A percentile compares a stretch with the other conserved stretches of the same genome.
Conservation (phyloP, 2,329 filamentous ascomycete genomes). For the Phialophora chinensis region DNA sequence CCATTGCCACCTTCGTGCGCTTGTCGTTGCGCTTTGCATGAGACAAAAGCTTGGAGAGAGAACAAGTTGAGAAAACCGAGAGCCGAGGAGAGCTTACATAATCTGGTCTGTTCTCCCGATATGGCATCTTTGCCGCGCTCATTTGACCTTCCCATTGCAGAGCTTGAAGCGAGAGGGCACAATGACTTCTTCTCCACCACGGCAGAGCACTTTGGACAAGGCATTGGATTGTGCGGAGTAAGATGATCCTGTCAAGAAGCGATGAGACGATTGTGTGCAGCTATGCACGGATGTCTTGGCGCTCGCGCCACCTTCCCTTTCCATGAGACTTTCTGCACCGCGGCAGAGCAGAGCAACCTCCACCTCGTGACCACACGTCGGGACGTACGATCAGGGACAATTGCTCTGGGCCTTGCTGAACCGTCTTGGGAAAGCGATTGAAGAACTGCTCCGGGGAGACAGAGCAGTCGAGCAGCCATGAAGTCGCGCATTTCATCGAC, state of each 20-base stretch:
- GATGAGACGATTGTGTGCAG: too few species aligned
- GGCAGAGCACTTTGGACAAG: neutral
- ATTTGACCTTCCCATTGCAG: neutral
- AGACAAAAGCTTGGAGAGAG: neutral
- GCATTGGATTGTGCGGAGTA: too few species aligned
- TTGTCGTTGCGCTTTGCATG: neutral
- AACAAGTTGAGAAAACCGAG: neutral
- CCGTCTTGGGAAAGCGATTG: neutral
- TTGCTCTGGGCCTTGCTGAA: neutral
- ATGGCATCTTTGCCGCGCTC: constrained; percentile 10
- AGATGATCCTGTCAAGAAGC: too few species aligned
- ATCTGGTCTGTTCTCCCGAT: neutral
- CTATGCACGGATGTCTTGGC: too few species aligned
- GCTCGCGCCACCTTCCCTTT: too few species aligned
- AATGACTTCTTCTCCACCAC: neutral
- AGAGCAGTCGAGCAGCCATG: neutral
- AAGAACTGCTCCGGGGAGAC: neutral
- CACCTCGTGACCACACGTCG: neutral
- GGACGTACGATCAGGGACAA: neutral
- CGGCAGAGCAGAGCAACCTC: neutral
- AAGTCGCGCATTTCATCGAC: neutral
- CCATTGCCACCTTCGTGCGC: neutral
- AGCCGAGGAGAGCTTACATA: neutral
- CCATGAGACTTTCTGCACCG: neutral
- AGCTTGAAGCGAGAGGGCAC: neutral